Evolutionary conservation across 768 basidiomycete species (phyloP), one percentile per base, ranked within the genome.

Genomic region (Leccinum incarnatum): DNA sequence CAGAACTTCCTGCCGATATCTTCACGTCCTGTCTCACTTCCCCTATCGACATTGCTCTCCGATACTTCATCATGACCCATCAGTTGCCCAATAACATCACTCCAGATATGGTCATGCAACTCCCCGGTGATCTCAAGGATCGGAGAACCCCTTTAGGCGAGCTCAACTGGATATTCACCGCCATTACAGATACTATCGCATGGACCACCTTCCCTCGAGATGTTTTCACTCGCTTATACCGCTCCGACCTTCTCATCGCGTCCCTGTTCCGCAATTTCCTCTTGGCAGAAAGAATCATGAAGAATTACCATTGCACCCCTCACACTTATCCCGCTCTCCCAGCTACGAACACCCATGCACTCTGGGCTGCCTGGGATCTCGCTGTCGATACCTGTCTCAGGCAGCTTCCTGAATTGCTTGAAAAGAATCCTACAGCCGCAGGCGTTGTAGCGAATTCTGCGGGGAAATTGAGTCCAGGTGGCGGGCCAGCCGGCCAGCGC

Each of bases 91-190:
- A 84, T 64, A 86, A 87, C 58, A 83, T 91, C 67, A 88, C 87
- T 9, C 81, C 88, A 29, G 94, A 98, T 67, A 91, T 94, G 90
- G 88, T 95, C 34, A 86, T 91, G 81, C 91, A 95, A 71, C 83
- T 99, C 12, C 97, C 97, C 0, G 97, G 97, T 9, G 95, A 98
- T 70, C 83, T 98, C 59, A 97, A 96, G 74, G 97, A 99, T 69
- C 84, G 97, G 19, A 84, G 95, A 25, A 98, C 97, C 1, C 95
- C 97, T 1, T 79, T 99, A 0, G 97, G 97, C 53, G 97, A 99
- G 75, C 83, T 99, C n/a, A 97, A 96, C 71, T 99, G 97, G 97
- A 98, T 98, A 62, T 98, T 98, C 76, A 98, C 95, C 1, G 94
- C 96, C 34, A 92, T 99, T 56, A 98, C 97, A 15, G 97, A 99